Evolutionary conservation across 1,284 basidiomycete genomes (phyloP).

Genomic region (Wallemia ichthyophaga): DNA sequence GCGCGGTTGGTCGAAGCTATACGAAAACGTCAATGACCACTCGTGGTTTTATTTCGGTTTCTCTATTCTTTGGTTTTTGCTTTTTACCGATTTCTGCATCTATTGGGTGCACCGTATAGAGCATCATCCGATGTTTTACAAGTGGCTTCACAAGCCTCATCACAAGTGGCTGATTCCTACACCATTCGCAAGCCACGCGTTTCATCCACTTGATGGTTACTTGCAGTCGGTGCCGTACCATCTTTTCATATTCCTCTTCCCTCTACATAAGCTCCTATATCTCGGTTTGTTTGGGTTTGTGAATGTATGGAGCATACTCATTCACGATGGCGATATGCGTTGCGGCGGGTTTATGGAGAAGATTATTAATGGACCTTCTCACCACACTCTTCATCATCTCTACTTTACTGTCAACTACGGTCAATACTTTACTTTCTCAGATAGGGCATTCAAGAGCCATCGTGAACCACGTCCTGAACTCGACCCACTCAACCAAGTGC

Average conservation of each 20-base stretch:
- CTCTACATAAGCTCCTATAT: constrained; percentile 56
- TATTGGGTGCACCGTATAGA: constrained; percentile 86
- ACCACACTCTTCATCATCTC: constrained; percentile 84
- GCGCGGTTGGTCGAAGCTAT: constrained; percentile 51
- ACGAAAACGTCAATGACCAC: constrained; percentile 41
- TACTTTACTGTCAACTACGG: constrained; percentile 1
- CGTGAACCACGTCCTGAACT: constrained; percentile 51
- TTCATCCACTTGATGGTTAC: constrained; percentile 89
- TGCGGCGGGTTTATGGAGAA: constrained; percentile 67
- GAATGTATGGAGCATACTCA: constrained; percentile 72
- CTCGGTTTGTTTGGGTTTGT: constrained; percentile 57
- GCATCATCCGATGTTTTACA: constrained; percentile 67
- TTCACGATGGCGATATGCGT: constrained; percentile 89
- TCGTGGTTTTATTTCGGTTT: constrained; percentile 20
- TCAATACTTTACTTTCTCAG: constrained; percentile 83
- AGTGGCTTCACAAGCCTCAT: constrained; percentile 75
- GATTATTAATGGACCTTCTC: constrained; percentile 86
- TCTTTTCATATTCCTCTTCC: constrained; percentile 69
- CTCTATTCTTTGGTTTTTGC: constrained; percentile 28
- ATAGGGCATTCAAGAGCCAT: constrained; percentile 55
- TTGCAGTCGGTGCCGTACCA: constrained; percentile 84
- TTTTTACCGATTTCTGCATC: constrained; percentile 72
- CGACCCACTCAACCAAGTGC: constrained; percentile 46
- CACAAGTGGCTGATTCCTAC: constrained; percentile 97
- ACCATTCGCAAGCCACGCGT: constrained; percentile 84